Conservation (phyloP, 2,329 filamentous ascomycete species). For the Fusarium paranaense region DNA sequence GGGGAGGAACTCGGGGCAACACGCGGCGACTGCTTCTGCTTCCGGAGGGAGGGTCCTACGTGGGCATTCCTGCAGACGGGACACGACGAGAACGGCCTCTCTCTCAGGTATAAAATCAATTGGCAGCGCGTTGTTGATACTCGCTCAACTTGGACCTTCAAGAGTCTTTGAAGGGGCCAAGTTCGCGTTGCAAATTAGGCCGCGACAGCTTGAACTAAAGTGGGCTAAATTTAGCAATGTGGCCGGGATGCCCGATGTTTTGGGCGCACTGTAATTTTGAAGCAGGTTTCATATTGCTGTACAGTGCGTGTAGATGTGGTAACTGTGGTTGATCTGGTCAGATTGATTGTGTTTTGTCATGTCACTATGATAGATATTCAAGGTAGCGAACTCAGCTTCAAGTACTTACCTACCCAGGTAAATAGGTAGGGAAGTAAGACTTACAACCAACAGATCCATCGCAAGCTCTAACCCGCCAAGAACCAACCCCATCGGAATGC, state of each 20-base stretch:
- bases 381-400: not conserved
- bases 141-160: not conserved
- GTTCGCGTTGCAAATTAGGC: conserved; percentile 42
- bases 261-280: conserved; percentile 25
- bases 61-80: conserved; percentile 10
- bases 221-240: conserved; percentile 45
- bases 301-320: conserved; percentile 25
- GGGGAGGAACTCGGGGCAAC: not conserved
- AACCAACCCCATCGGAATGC: not conserved
- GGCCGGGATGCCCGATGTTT: conserved; percentile 18
- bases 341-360: not conserved
- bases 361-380: not conserved
- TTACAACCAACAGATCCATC: not conserved
- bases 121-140: not conserved
- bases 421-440: not conserved
- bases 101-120: not conserved
- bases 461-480: not conserved
- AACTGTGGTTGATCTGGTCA: not conserved
- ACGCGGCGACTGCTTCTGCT: not conserved
- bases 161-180: not conserved
- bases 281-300: not conserved
- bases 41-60: not conserved
- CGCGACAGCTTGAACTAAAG: conserved; percentile 34
- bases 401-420: not conserved
- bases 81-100: not conserved